Evolutionary conservation across 768 basidiomycete genomes (phyloP).

Genomic region (Solioccasus polychromus): DNA sequence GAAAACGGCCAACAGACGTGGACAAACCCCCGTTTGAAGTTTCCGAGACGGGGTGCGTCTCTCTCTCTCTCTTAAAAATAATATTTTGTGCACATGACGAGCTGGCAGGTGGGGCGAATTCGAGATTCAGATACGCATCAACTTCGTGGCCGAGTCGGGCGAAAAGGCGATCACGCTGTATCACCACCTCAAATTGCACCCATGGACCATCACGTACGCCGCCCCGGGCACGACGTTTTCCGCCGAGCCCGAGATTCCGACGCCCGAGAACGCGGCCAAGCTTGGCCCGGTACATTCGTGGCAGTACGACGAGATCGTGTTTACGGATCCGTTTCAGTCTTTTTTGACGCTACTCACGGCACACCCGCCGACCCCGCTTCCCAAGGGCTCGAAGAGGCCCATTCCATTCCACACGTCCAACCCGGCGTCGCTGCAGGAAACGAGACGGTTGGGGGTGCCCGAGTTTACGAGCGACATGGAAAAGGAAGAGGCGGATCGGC

Average conservation of each 20-base stretch:
- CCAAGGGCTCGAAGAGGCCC: constrained; percentile 54
- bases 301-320: constrained; percentile 99
- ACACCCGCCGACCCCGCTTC: constrained; percentile 83
- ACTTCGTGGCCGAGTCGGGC: constrained; percentile 83
- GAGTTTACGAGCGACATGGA: constrained; percentile 89
- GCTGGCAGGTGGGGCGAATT: constrained; percentile 91
- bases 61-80: background rate
- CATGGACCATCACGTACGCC: constrained; percentile 58
- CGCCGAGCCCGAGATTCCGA: constrained; percentile 64
- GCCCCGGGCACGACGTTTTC: constrained; percentile 8
- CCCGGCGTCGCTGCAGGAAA: constrained; percentile 57
- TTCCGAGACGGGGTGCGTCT: constrained; percentile 84
- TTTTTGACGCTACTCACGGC: constrained; percentile 79
- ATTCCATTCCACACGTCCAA: constrained; percentile 74
- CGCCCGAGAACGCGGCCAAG: constrained; percentile 63
- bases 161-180: constrained; percentile 87
- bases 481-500: constrained; percentile 74
- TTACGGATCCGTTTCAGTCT: constrained; percentile 86
- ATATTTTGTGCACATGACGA: background rate
- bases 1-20: constrained; percentile 50
- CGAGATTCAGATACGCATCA: constrained; percentile 89
- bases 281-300: constrained; percentile 87
- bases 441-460: constrained; percentile 60
- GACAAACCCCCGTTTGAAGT: constrained; percentile 95
- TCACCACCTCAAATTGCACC: constrained; percentile 95